Conservation (phyloP, 1,284 basidiomycete species). For the Vanrija sp. region DNA sequence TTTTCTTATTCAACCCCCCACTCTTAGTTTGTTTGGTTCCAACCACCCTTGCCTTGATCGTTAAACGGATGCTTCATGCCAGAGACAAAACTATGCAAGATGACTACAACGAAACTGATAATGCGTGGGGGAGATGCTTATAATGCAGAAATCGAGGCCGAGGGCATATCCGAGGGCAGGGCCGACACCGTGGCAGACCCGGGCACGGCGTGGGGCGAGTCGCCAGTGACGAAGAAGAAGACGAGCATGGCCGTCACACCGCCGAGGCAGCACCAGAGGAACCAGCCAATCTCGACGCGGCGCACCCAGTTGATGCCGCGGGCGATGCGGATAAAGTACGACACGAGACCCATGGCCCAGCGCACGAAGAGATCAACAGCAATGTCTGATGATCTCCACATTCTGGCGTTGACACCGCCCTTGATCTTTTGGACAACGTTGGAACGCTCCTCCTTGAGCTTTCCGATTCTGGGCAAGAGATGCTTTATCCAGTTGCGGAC, state of each 20-base stretch:
- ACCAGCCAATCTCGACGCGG: conserved; percentile 1
- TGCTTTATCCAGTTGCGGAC: conserved; percentile 26
- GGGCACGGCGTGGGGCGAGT: not conserved
- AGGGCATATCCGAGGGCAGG: not conserved
- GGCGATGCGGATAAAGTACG: not conserved
- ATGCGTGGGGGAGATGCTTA: not conserved
- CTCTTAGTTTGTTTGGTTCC: not conserved
- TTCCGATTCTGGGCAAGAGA: conserved; percentile 11
- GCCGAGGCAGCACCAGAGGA: conserved; percentile 3
- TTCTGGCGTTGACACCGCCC: conserved; percentile 10
- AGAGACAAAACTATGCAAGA: not conserved
- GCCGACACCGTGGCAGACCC: not conserved
- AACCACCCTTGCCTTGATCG: not conserved
- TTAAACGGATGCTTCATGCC: not conserved
- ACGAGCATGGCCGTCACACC: conserved; percentile 4
- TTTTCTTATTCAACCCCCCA: not conserved
- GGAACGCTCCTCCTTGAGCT: conserved; percentile 5
- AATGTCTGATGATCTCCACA: conserved; percentile 8
- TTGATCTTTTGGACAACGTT: conserved; percentile 10
- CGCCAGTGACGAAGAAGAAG: conserved; percentile 10
- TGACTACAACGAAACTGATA: not conserved
- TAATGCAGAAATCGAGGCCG: not conserved
- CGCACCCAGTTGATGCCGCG: conserved; percentile 7
- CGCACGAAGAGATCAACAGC: conserved; percentile 9
- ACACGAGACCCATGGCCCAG: conserved; percentile 3